Conservation (phyloP, 768 basidiomycete genomes). For the Hygrophoropsis aurantiaca region DNA sequence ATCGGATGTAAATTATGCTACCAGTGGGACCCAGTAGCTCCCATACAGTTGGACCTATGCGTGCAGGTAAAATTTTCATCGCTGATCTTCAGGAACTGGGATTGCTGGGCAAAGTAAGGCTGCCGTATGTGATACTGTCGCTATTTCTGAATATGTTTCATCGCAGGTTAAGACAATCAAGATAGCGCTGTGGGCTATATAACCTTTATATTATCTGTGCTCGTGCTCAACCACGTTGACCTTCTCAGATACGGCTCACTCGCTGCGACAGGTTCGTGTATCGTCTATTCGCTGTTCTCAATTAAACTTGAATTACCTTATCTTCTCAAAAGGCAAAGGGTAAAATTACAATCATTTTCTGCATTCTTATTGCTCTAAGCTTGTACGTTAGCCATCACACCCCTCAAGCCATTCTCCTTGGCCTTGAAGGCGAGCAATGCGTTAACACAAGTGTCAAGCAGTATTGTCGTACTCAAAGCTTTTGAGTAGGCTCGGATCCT, state of each 20-base stretch:
- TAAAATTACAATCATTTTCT: slow-evolving; percentile 25
- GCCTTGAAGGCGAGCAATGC: slow-evolving; percentile 57
- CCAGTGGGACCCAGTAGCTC: slow-evolving; percentile 61
- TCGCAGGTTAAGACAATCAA: slow-evolving; percentile 75
- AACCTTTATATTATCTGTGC: slow-evolving; percentile 4
- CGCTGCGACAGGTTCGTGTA: slow-evolving; percentile 77
- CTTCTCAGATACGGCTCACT: slow-evolving; percentile 78
- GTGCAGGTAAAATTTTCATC: slow-evolving; percentile 88
- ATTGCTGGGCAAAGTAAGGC: slow-evolving; percentile 64
- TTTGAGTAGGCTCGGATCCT: slow-evolving; percentile 70
- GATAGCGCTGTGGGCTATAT: slow-evolving; percentile 65
- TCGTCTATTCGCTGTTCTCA: not conserved
- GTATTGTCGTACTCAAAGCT: not conserved
- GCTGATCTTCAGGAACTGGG: slow-evolving; percentile 66
- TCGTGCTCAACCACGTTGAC: slow-evolving; percentile 2
- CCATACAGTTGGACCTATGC: slow-evolving; percentile 84
- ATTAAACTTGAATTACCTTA: slow-evolving; percentile 6
- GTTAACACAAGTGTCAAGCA: not conserved
- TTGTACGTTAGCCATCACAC: slow-evolving; percentile 71
- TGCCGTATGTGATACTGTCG: not conserved
- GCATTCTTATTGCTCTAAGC: slow-evolving; percentile 1
- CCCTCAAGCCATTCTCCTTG: slow-evolving; percentile 82
- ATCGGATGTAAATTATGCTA: slow-evolving; percentile 20
- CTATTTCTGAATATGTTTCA: not conserved
- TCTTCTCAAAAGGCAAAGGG: slow-evolving; percentile 65